Evolutionary conservation across 371 early-diverging fungal genomes (phyloP), one percentile per base, ranked within the genome.

Genomic region (Lichtheimia hyalospora): DNA sequence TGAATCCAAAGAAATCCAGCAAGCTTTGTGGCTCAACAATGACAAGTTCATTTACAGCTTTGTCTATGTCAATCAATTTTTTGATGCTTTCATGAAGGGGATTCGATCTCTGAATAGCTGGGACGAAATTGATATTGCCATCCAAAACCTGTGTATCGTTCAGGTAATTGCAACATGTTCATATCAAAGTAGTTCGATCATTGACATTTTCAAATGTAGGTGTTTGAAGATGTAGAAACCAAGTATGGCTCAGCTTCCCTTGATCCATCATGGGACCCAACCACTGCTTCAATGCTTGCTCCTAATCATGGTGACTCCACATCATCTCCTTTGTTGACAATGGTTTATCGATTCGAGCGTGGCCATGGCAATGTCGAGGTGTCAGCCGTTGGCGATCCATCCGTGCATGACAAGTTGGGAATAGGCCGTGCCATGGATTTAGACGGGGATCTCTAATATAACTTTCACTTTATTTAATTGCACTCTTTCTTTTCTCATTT

Each of bases 51-150:
- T 75, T 48, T 75, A 80, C 44, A 74, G 67, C 27, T 80, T 86
- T 78, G 79, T 83, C 61, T 70, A 70, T 63, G 75, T 82, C 58
- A 71, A 86, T 64, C 74, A 89, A 58, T 72, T 89, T 80, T 71
- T 82, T 67, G 67, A 81, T 60, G 74, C 87, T 25, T 77, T 78
- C 56, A 63, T 84, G 67, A 67, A 76, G 42, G 80, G 82, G 1
- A 70, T 84, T 25, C 69, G 73, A 18, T 66, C 67, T 1, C 52
- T 84, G n/a, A 71, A 70, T 41, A 73, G 71, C 0, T 71, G 71
- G 73, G 76, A 73, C 25, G 77, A 84, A 51, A 67, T 84, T 0
- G 82, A 82, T 40, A 68, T 69, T 40, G 82, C 84, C 12, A 64
- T 84, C 28, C 59, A 68, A 21, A 82, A 82, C 42, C 54, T 84